Percentiles rank a stretch among this genome's conserved stretches.
Conservation (phyloP, 257 asterid species). For the Solanum lignicaule region DNA sequence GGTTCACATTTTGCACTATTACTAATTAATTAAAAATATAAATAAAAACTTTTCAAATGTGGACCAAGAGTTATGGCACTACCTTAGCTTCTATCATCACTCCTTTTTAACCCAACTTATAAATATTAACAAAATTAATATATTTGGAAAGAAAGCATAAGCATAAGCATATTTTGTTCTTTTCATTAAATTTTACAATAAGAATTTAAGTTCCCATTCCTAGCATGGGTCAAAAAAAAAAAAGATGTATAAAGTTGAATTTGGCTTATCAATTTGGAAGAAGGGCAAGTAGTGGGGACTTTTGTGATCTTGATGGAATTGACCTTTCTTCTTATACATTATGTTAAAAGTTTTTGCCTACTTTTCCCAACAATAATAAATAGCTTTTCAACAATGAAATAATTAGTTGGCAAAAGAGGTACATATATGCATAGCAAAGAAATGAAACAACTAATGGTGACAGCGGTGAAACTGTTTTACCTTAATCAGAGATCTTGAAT, state of each 20-base stretch:
- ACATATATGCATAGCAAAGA: not conserved
- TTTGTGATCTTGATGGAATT: not conserved
- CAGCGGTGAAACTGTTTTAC: not conserved
- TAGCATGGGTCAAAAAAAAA: not conserved
- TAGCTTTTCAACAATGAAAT: not conserved
- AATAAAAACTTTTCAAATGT: not conserved
- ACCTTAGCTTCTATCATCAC: not conserved
- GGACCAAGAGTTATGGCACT: not conserved
- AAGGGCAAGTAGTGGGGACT: not conserved
- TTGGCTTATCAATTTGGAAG: conserved; percentile 7
- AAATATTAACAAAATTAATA: not conserved
- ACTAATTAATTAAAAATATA: not conserved
- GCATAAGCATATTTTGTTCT: not conserved
- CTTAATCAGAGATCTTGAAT: no score
- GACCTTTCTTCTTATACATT: not conserved
- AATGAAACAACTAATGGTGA: not conserved
- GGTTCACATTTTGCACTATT: not conserved
- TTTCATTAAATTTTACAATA: not conserved
- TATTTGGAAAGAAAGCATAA: not conserved
- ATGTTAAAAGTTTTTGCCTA: not conserved
- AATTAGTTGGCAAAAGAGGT: not conserved
- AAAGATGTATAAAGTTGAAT: not conserved
- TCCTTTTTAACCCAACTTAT: not conserved
- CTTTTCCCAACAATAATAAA: not conserved
- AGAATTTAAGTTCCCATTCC: not conserved